Conservation (phyloP, 768 basidiomycete genomes). For the Amanita fuliginea region DNA sequence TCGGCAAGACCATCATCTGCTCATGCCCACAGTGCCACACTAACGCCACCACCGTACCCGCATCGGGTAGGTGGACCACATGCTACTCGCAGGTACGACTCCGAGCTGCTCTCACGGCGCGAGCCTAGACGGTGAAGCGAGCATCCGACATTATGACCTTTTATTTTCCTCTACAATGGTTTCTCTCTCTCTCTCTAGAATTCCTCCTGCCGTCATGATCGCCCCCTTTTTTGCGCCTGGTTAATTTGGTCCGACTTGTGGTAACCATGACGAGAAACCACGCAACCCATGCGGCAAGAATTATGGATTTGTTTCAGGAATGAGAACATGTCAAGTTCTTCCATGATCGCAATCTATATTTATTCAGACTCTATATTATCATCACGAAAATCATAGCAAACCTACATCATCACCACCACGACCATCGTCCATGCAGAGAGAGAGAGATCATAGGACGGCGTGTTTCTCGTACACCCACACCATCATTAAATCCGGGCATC, state of each 20-base stretch:
- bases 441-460: background rate
- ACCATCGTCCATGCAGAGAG: too few species aligned
- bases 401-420: too few species aligned
- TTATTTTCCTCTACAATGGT: background rate
- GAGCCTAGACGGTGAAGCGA: background rate
- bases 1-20: background rate
- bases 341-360: background rate
- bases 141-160: background rate
- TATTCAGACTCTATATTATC: background rate
- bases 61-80: background rate
- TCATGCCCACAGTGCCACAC: background rate
- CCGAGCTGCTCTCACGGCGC: conserved; percentile 1
- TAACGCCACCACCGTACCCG: background rate
- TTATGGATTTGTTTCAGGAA: background rate
- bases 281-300: background rate
- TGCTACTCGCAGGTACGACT: conserved; percentile 1
- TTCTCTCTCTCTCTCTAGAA: background rate
- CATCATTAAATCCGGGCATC: background rate
- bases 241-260: background rate
- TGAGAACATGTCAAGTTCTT: background rate
- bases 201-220: background rate
- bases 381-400: too few species aligned
- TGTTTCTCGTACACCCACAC: background rate
- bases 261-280: background rate
- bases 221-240: background rate